A percentile compares a stretch with the other conserved stretches of the same genome.
phyloP scores from a whole-genome alignment of 176 grass and related monocot genomes.

The Zoysia pacifica region DNA sequence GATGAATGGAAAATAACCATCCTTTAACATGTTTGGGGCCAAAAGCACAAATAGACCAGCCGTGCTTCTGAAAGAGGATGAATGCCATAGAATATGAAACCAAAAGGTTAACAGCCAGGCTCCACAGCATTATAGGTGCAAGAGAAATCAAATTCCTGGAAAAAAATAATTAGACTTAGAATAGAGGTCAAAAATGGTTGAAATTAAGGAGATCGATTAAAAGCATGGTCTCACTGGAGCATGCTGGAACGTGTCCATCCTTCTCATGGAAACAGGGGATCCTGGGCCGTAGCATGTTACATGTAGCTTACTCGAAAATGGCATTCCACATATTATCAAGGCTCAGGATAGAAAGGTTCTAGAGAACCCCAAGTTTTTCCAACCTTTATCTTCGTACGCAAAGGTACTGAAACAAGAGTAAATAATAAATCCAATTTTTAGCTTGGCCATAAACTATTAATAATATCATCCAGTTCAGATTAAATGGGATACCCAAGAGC shows the following conservation, averaged over 20 bases:
- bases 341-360: slow-evolving; percentile 57
- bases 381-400: slow-evolving; percentile 75
- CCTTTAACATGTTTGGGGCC: not conserved
- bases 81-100: not conserved
- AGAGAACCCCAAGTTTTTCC: slow-evolving; percentile 97
- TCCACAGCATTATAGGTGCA: not conserved
- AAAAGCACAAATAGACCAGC: not conserved
- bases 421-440: slow-evolving; percentile 27
- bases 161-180: slow-evolving; percentile 2
- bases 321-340: slow-evolving; percentile 35
- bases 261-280: not conserved
- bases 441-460: not conserved
- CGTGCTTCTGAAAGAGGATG: slow-evolving; percentile 1
- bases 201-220: not conserved
- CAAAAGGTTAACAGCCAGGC: not conserved
- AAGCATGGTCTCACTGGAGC: slow-evolving; percentile 12
- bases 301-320: not conserved
- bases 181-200: not conserved
- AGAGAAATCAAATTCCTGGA: not conserved
- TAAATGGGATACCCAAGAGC: slow-evolving; percentile 62
- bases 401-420: slow-evolving; percentile 67
- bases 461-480: slow-evolving; percentile 28
- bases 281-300: slow-evolving; percentile 1
- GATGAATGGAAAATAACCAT: not conserved
- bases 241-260: not conserved